These are phyloP conservation scores for Lachancea quebecensis DNA, from an alignment of 805 yeast genomes.

Conservation along the genomic window DNA sequence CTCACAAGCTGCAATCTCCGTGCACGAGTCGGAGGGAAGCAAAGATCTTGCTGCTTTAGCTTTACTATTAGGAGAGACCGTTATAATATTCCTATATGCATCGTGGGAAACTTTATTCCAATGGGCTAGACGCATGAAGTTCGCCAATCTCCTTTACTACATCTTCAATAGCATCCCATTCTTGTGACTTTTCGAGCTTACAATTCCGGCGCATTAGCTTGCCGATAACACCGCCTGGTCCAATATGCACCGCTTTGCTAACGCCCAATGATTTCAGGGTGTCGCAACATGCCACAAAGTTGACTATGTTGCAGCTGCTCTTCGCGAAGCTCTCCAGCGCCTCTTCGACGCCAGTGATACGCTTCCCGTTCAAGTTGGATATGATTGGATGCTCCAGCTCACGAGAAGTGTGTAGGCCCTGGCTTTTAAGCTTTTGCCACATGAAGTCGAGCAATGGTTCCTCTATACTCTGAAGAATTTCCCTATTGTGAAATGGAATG, in stretches of 20 bases:
- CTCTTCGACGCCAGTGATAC: constrained; percentile 22
- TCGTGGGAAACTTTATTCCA: constrained; percentile 92
- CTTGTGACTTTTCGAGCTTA: constrained; percentile 1
- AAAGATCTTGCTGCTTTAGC: constrained; percentile 85
- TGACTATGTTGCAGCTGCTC: constrained; percentile 29
- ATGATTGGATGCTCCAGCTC: constrained; percentile 26
- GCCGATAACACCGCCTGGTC: constrained; percentile 29
- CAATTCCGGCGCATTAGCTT: constrained; percentile 27
- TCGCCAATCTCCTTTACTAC: neutral
- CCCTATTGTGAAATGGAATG: constrained; percentile 31
- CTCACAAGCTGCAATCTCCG: constrained; percentile 83
- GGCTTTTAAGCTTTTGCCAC: constrained; percentile 27
- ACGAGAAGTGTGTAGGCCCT: constrained; percentile 17
- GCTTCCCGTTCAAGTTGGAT: constrained; percentile 27
- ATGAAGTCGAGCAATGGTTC: constrained; percentile 31
- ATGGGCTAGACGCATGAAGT: constrained; percentile 29
- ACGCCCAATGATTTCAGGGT: constrained; percentile 18
- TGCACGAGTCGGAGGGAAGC: constrained; percentile 71
- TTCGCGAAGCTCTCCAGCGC: constrained; percentile 31
- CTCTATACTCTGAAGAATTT: constrained; percentile 25
- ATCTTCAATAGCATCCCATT: constrained; percentile 2
- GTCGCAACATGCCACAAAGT: constrained; percentile 29
- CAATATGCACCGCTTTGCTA: constrained; percentile 23
- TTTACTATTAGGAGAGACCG: constrained; percentile 89
- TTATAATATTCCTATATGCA: constrained; percentile 92